These are phyloP conservation scores for Pythium aquatile DNA, from an alignment of 352 stramenopile genomes.

Conservation along the genomic window DNA sequence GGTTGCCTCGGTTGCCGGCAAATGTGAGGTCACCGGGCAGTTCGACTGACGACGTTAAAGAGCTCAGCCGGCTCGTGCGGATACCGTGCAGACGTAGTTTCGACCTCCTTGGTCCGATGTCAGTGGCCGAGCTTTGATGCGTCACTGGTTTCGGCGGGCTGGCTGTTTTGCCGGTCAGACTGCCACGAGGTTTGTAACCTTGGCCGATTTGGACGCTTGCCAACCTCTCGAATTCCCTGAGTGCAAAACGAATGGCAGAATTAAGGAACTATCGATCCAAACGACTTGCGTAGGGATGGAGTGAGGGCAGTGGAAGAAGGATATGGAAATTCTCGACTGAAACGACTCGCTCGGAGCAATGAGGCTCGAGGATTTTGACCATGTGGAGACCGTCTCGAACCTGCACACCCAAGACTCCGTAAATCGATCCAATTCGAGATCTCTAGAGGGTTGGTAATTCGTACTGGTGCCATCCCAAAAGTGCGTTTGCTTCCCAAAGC, in stretches of 20 bases:
- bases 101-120: constrained; percentile 14
- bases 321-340: constrained; percentile 81
- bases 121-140: background rate
- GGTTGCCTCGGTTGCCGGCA: background rate
- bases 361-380: constrained; percentile 51
- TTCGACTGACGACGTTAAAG: background rate
- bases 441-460: background rate
- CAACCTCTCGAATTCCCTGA: constrained; percentile 73
- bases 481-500: constrained; percentile 40
- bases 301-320: constrained; percentile 22
- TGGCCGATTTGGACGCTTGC: constrained; percentile 61
- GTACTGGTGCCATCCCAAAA: constrained; percentile 51
- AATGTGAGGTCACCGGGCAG: constrained; percentile 2
- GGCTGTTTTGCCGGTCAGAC: background rate
- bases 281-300: background rate
- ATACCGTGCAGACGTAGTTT: constrained; percentile 29
- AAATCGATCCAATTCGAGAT: background rate
- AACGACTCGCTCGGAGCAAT: constrained; percentile 44
- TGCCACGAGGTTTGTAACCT: constrained; percentile 20
- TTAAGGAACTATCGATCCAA: constrained; percentile 39
- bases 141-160: background rate
- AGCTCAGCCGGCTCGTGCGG: constrained; percentile 22
- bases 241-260: constrained; percentile 28
- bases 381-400: constrained; percentile 70
- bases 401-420: constrained; percentile 19